Base-by-base conservation (phyloP, 306 rosid genomes). In the Citrullus colocynthis region DNA sequence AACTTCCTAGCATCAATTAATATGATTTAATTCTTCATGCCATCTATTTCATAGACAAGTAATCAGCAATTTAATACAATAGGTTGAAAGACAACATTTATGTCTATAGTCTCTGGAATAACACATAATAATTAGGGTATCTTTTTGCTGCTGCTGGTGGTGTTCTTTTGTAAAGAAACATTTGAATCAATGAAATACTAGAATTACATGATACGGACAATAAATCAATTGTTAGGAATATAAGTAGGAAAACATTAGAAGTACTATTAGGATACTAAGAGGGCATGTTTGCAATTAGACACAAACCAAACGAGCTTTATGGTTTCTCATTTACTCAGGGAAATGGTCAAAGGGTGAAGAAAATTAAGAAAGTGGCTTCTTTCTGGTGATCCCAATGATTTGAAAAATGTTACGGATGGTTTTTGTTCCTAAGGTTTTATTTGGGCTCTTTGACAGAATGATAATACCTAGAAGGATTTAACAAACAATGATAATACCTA, bases 1-100 rank as follows among this genome's bases (percentile, higher is more conserved):
- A 57, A 93, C 97, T 88, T 90, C 98, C 98, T 95, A 79, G 34
- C 76, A 83, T 78, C 86, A 80, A 81, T 58, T 74, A 44, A 62
- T 57, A 60, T 62, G 36, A 67, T 73, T 58, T 62, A 42, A 69
- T 73, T 59, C 9, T 42, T 70, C 66, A 70, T 16, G 55, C 57
- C 52, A 69, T 55, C 74, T 69, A 24, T 77, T 74, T 56, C 71
- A 61, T 76, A 78, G 51, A 82, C 64, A 51, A 45, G 37, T 7
- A 32, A 63, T 14, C 0, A 63, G 24, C 72, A 30, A 64, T 64
- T 82, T 30, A 72, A 36, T 5, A 36, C 6, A 5, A 5, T 4
- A 36, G 4, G 6, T 36, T 56, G 65, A 75, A 52, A 54, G 45
- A 28, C 7, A 15, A 28, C 30, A 45, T 45, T 30, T 16, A 24